Conservation (phyloP, 495 filamentous ascomycete genomes). For the Schizothecium vesticola region DNA sequence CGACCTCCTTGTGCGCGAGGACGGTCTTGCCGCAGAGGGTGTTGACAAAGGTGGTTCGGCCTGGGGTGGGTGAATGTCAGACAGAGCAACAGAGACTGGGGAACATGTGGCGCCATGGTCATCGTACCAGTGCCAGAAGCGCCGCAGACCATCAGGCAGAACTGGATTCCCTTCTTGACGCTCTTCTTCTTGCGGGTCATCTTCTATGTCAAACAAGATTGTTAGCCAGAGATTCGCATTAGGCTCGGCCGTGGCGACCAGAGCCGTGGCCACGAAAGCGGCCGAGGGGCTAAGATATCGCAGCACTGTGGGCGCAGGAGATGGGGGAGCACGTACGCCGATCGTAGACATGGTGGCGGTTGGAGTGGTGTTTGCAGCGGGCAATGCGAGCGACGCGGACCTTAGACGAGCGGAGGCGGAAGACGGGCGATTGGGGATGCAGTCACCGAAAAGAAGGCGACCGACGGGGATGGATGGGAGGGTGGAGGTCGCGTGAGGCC, state of each 20-base stretch:
- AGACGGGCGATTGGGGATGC: slow-evolving; percentile 23
- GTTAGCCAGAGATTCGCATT: slow-evolving; percentile 27
- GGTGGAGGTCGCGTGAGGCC: slow-evolving; percentile 16
- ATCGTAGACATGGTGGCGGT: slow-evolving; percentile 33
- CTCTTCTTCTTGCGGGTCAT: slow-evolving; percentile 99
- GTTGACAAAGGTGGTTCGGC: slow-evolving; percentile 98
- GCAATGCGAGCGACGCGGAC: slow-evolving; percentile 23
- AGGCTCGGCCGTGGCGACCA: background rate
- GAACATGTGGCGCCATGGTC: background rate
- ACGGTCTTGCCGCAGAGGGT: slow-evolving; percentile 96
- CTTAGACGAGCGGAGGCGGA: slow-evolving; percentile 16
- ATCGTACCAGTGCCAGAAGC: slow-evolving; percentile 91
- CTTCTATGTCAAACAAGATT: slow-evolving; percentile 50
- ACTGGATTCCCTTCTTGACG: slow-evolving; percentile 99
- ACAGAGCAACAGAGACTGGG: background rate
- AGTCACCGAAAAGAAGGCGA: slow-evolving; percentile 22
- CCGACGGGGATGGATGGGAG: slow-evolving; percentile 8
- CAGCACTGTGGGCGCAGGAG: slow-evolving; percentile 3
- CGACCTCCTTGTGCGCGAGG: slow-evolving; percentile 78
- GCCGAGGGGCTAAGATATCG: background rate
- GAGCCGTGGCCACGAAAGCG: background rate
- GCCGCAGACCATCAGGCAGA: slow-evolving; percentile 99
- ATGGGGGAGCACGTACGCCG: slow-evolving; percentile 31
- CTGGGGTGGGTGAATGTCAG: slow-evolving; percentile 43
- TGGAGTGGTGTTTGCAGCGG: slow-evolving; percentile 13